Conservation (phyloP, 345 rosid genomes). For the Corchorus olitorius region DNA sequence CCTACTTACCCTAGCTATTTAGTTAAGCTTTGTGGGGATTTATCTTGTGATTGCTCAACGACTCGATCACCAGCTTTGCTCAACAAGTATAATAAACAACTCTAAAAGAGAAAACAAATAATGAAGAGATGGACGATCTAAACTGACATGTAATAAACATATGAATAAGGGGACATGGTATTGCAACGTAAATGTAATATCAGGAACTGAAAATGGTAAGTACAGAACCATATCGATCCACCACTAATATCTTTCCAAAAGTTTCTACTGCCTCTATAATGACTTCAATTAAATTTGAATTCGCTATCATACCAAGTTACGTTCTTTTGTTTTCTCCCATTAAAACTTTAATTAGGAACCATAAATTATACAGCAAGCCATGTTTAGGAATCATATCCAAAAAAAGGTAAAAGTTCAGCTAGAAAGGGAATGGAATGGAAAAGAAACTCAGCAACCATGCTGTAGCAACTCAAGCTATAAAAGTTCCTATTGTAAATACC, state of each 20-base stretch:
- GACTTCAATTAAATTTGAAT: background rate
- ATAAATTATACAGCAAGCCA: background rate
- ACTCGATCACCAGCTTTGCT: too few relatives aligned
- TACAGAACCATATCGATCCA: background rate
- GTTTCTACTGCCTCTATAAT: background rate
- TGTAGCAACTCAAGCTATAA: slow-evolving; percentile 85
- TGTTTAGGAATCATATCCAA: background rate
- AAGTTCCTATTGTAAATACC: slow-evolving; percentile 88
- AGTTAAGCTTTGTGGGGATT: too few relatives aligned
- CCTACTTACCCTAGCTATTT: too few relatives aligned
- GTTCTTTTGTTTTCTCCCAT: background rate
- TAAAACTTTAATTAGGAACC: background rate
- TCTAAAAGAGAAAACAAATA: background rate
- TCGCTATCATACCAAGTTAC: background rate
- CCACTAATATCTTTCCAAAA: background rate
- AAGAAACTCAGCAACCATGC: slow-evolving; percentile 74
- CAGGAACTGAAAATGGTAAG: background rate
- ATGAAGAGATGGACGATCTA: background rate
- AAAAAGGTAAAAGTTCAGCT: background rate
- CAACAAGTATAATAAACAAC: background rate
- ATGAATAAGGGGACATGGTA: too few relatives aligned
- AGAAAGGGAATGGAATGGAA: background rate
- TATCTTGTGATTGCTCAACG: too few relatives aligned
- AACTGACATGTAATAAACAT: background rate
- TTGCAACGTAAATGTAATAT: background rate